Evolutionary conservation across 306 rosid genomes (phyloP).

Genomic region (Ceratonia siliqua): DNA sequence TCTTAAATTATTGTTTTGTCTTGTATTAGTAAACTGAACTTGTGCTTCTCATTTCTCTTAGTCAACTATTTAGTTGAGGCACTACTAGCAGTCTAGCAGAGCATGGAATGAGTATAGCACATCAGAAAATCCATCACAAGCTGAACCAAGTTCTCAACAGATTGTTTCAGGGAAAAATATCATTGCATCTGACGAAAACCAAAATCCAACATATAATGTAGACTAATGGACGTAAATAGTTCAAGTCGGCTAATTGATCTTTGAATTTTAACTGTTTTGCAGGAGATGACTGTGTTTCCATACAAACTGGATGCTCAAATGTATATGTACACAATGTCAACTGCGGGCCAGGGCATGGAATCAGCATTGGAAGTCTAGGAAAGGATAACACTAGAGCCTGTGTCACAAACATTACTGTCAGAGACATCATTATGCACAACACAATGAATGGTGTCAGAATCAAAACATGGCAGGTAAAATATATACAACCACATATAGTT

Average conservation of each 20-base stretch:
- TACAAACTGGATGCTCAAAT: constrained; percentile 94
- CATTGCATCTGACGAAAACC: too few relatives aligned
- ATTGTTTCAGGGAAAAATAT: not conserved
- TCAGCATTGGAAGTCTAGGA: constrained; percentile 96
- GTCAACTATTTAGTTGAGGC: not conserved
- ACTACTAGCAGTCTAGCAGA: not conserved
- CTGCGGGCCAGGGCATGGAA: constrained; percentile 98
- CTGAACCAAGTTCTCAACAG: not conserved
- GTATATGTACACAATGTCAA: constrained; percentile 82
- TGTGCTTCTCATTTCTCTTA: constrained; percentile 19
- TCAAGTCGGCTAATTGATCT: constrained; percentile 26
- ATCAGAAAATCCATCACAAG: constrained; percentile 22
- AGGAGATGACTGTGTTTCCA: constrained; percentile 94
- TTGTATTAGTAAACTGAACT: constrained; percentile 19
- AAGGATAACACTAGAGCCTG: constrained; percentile 86
- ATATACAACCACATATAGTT: not conserved
- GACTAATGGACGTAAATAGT: not conserved
- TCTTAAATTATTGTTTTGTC: constrained; percentile 31
- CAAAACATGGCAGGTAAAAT: constrained; percentile 97
- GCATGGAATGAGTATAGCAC: not conserved
- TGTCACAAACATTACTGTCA: constrained; percentile 89
- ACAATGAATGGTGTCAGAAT: constrained; percentile 96
- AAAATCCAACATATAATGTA: not conserved
- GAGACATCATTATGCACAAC: constrained; percentile 77
- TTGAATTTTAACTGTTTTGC: constrained; percentile 36